These are phyloP conservation scores for Vigna reflexopilosa DNA, from an alignment of 306 rosid species.

Conservation along the genomic window DNA sequence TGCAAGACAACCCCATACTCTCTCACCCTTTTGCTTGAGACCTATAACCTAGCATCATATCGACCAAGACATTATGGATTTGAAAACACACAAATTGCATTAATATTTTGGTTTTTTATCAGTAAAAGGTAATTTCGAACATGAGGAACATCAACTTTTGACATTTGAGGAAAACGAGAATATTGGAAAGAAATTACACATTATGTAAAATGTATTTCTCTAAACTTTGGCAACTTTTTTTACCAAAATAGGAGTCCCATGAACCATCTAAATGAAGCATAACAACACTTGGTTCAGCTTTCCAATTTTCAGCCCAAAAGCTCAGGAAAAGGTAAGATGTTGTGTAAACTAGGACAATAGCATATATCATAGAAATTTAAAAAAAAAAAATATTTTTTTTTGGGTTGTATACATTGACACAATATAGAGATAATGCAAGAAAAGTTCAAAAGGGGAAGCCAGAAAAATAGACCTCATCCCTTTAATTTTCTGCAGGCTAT, in stretches of 20 bases:
- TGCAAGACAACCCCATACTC: too few relatives aligned
- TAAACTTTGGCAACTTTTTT: not conserved
- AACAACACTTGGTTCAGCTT: not conserved
- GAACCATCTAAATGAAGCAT: constrained; percentile 34
- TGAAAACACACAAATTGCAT: not conserved
- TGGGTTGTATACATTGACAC: constrained; percentile 47
- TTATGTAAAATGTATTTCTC: not conserved
- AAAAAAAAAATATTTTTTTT: constrained; percentile 4
- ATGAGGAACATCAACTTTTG: not conserved
- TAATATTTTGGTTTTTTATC: not conserved
- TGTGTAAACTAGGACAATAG: constrained; percentile 35
- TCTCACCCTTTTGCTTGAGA: too few relatives aligned
- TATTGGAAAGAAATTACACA: not conserved
- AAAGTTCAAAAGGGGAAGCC: constrained; percentile 56
- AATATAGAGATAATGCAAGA: constrained; percentile 43
- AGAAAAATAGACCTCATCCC: constrained; percentile 71
- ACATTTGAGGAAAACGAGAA: not conserved
- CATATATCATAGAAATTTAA: constrained; percentile 39
- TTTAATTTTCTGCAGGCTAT: constrained; percentile 45
- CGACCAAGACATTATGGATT: too few relatives aligned
- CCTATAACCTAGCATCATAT: too few relatives aligned
- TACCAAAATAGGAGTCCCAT: constrained; percentile 7
- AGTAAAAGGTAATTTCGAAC: not conserved
- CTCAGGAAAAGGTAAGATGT: not conserved
- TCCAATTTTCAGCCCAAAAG: not conserved